phyloP scores from a whole-genome alignment of 257 asterid genomes.

The Jaltomata sinuosa region DNA sequence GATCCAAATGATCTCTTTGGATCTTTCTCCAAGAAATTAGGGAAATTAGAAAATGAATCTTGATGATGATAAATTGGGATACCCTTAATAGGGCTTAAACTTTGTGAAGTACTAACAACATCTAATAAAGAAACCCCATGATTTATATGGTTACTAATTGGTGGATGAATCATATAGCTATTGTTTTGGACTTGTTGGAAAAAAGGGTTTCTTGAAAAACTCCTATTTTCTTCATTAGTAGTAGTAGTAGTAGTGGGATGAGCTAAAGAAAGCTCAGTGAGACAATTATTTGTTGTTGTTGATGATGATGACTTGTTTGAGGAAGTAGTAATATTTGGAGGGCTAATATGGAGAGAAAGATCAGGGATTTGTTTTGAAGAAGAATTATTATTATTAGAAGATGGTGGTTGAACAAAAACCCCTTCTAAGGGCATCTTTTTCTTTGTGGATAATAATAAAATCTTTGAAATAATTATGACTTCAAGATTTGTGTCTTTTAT shows the following conservation, averaged over 20 bases:
- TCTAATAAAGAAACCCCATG: slow-evolving; percentile 10
- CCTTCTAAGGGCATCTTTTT: slow-evolving; percentile 10
- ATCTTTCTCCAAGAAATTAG: slow-evolving; percentile 21
- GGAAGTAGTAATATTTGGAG: background rate
- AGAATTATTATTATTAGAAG: background rate
- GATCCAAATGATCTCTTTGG: slow-evolving; percentile 23
- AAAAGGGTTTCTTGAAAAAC: background rate
- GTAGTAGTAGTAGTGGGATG: background rate
- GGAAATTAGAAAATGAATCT: slow-evolving; percentile 19
- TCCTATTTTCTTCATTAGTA: background rate
- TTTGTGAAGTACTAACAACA: background rate
- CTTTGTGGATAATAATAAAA: background rate
- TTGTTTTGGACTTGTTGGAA: background rate
- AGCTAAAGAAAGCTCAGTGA: background rate
- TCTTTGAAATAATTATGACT: background rate
- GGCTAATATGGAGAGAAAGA: slow-evolving; percentile 16
- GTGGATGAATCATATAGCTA: background rate
- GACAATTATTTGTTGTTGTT: background rate
- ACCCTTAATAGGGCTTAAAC: slow-evolving; percentile 13
- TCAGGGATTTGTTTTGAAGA: slow-evolving; percentile 2
- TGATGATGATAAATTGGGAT: slow-evolving; percentile 34
- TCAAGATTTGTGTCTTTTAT: background rate
- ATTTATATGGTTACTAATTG: background rate
- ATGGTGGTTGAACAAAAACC: slow-evolving; percentile 2
- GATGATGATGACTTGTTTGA: background rate